phyloP scores from a whole-genome alignment of 2,329 filamentous ascomycete genomes.

The Blumeria graminis region DNA sequence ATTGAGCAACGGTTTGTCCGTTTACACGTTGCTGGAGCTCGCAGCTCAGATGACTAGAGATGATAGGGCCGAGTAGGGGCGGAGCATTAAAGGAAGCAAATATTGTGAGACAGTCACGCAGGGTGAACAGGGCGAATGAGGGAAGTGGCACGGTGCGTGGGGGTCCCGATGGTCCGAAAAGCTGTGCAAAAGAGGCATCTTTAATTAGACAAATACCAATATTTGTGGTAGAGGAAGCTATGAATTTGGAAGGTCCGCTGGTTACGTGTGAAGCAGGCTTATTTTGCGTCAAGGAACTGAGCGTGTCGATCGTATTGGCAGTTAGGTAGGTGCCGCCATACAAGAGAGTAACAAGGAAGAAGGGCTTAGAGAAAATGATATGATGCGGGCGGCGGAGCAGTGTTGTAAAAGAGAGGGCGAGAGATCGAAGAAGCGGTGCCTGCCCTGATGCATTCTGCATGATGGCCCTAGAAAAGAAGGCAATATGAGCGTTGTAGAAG shows the following conservation, averaged over 20 bases:
- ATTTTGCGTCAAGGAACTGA: conserved; percentile 36
- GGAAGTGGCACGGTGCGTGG: conserved; percentile 37
- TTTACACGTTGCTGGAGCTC: conserved; percentile 25
- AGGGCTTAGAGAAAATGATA: conserved; percentile 39
- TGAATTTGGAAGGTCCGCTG: conserved; percentile 56
- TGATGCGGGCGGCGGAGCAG: conserved; percentile 35
- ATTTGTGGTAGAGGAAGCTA: conserved; percentile 58
- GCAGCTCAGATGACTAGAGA: conserved; percentile 30
- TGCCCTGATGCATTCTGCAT: conserved; percentile 63
- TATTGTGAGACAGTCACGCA: conserved; percentile 69
- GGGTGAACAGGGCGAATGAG: conserved; percentile 55
- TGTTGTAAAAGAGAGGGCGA: conserved; percentile 30
- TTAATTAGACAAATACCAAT: conserved; percentile 74
- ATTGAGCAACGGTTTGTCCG: conserved; percentile 48
- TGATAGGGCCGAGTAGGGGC: conserved; percentile 44
- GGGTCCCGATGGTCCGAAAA: conserved; percentile 43
- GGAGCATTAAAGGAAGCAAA: conserved; percentile 86
- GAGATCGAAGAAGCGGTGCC: conserved; percentile 30
- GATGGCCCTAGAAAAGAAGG: conserved; percentile 30
- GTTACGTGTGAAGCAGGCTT: conserved; percentile 38
- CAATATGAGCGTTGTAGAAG: background rate
- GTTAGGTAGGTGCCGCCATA: conserved; percentile 81
- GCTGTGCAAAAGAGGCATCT: conserved; percentile 59
- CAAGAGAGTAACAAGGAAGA: conserved; percentile 44
- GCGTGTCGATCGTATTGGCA: conserved; percentile 69